Base-by-base conservation (phyloP, 73 alveolate species). In the Durusdinium trenchii region DNA sequence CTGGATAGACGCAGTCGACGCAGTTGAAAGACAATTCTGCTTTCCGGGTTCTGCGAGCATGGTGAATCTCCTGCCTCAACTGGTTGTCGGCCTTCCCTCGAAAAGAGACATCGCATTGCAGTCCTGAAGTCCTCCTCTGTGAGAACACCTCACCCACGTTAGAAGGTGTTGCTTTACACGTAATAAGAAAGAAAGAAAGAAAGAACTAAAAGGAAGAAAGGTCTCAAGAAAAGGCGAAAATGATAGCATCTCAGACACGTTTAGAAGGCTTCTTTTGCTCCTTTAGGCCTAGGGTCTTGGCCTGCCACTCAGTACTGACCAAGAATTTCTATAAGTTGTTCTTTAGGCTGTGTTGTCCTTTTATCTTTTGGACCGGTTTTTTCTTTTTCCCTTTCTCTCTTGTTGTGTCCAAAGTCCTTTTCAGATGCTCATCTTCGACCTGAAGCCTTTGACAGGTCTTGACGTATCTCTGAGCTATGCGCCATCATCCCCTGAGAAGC, bases 71-170 rank as follows among this genome's bases (percentile, higher is more conserved):
- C 46, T 16, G 75, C 94, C 94, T 84, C 94, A 73, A 84, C 14
- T 50, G 94, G 94, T 38, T 84, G 94, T 52, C 94, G 75, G 23
- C 51, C 52, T 1, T 35, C 51, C 2, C 94, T 61, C 36, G 94
- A 84, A 2, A 18, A 36, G 14, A 84, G 12, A 40, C 94, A 52
- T 9, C 52, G 94, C 94, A 84, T 84, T 38, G 73, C 94, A 50
- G 54, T 48, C 76, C 75, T 35, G 94, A 84, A 84, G n/a, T 84
- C 94, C 76, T 84, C 78, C 23, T 51, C 42, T 5, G 54, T 84
- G 94, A 84, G 38, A 62, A 10, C n/a, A 36, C 94, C 94, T 84
- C 62, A n/a, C 38, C 83, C 50, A 18, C 5, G 84, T 23, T 32
- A 23, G 73, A 32, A 60, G 4, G 3, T 2, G 73, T 60, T 32